Conservation (phyloP, 169 alveolate genomes). For the Plasmodium adleri region DNA sequence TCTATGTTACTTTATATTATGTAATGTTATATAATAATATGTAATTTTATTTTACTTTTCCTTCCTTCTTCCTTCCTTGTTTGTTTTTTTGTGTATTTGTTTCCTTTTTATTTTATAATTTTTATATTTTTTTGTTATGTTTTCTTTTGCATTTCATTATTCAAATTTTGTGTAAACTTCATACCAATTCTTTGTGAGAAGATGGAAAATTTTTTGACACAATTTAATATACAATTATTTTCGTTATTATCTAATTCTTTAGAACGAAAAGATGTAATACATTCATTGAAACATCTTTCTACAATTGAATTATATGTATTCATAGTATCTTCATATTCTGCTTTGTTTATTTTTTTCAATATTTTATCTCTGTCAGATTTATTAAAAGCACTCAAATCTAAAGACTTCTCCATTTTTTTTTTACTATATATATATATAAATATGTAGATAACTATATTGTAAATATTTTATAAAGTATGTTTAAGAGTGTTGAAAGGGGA, state of each 20-base stretch:
- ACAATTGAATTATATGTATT: slow-evolving; percentile 86
- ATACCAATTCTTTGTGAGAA: slow-evolving; percentile 85
- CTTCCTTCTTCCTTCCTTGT: background rate
- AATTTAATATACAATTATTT: slow-evolving; percentile 82
- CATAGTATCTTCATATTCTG: slow-evolving; percentile 87
- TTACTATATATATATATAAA: background rate
- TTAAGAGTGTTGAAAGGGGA: too few relatives aligned
- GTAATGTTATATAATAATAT: too few relatives aligned
- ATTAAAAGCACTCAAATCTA: slow-evolving; percentile 73
- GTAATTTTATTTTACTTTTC: too few relatives aligned
- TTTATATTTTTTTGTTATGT: slow-evolving; percentile 5
- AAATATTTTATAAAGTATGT: too few relatives aligned
- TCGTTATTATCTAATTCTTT: slow-evolving; percentile 84
- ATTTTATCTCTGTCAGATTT: slow-evolving; percentile 81
- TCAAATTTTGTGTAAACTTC: slow-evolving; percentile 83
- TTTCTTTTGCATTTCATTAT: slow-evolving; percentile 70
- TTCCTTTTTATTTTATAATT: too few relatives aligned
- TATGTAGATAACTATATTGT: too few relatives aligned
- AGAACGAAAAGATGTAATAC: slow-evolving; percentile 82
- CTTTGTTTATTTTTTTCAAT: slow-evolving; percentile 80
- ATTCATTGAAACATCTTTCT: slow-evolving; percentile 84
- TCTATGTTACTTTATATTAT: too few relatives aligned
- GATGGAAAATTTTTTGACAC: slow-evolving; percentile 84
- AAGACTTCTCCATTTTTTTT: slow-evolving; percentile 68
- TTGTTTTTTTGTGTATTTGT: too few relatives aligned